A percentile compares a stretch with the other conserved stretches of the same genome.
Evolutionary conservation across 768 basidiomycete species (phyloP).

Genomic region (Suillus variegatus): DNA sequence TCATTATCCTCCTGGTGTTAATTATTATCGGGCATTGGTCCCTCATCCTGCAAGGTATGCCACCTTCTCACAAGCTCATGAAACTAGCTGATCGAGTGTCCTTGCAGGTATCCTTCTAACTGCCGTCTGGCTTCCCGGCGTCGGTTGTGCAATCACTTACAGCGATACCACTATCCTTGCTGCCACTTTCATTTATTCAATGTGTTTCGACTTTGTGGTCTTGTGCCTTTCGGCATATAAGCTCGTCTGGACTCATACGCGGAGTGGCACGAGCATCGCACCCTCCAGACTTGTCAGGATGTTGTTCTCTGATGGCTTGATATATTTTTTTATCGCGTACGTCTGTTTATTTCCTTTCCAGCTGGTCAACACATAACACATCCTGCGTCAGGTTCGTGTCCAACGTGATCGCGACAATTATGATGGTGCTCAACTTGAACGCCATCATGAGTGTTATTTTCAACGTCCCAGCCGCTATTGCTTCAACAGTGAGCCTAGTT

Average conservation of each 20-base stretch:
- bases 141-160: conserved; percentile 54
- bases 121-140: conserved; percentile 50
- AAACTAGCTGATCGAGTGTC: not conserved
- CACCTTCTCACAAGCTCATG: not conserved
- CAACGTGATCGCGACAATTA: conserved; percentile 48
- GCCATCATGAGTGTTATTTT: conserved; percentile 67
- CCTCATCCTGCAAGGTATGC: conserved; percentile 62
- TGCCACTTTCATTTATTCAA: conserved; percentile 74
- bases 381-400: conserved; percentile 35
- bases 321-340: conserved; percentile 76
- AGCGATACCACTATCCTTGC: conserved; percentile 67
- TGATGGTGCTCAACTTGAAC: conserved; percentile 68
- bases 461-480: conserved; percentile 63
- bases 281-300: conserved; percentile 55
- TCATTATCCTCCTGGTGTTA: conserved; percentile 50
- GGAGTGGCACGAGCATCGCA: conserved; percentile 22
- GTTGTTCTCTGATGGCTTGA: conserved; percentile 71
- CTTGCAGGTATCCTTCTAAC: conserved; percentile 57
- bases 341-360: conserved; percentile 34
- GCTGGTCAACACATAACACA: not conserved
- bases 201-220: conserved; percentile 70
- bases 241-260: conserved; percentile 36
- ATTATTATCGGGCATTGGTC: conserved; percentile 73
- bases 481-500: conserved; percentile 44
- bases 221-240: conserved; percentile 62